A percentile compares a stretch with the other conserved stretches of the same genome.
phyloP scores from a whole-genome alignment of 768 basidiomycete species.

The Piloderma croceum region DNA sequence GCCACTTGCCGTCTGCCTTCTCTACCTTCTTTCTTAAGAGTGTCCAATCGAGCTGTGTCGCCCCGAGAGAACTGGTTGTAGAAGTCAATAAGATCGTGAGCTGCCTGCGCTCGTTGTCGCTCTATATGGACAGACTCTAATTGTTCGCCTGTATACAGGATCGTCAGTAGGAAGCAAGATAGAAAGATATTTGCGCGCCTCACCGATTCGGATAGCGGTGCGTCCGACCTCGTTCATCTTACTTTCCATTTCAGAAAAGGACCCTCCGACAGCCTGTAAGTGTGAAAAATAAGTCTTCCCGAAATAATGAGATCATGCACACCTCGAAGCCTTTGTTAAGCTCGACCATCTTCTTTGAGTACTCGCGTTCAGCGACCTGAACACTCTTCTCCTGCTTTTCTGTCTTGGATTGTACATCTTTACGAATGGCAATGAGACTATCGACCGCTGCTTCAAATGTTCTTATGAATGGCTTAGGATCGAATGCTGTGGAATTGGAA shows the following conservation, averaged over 20 bases:
- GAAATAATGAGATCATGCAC: slow-evolving; percentile 17
- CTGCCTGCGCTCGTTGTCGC: slow-evolving; percentile 88
- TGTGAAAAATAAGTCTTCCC: slow-evolving; percentile 3
- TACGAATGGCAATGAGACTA: slow-evolving; percentile 77
- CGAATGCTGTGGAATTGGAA: slow-evolving; percentile 58
- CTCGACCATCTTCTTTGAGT: slow-evolving; percentile 90
- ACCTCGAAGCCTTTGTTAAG: slow-evolving; percentile 94
- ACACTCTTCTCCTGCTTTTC: slow-evolving; percentile 93
- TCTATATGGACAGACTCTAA: slow-evolving; percentile 91
- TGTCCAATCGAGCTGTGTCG: slow-evolving; percentile 70
- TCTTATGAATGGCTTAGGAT: slow-evolving; percentile 87
- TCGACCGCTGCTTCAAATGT: slow-evolving; percentile 92
- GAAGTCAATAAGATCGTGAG: slow-evolving; percentile 88
- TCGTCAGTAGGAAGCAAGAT: slow-evolving; percentile 1
- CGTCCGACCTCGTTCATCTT: slow-evolving; percentile 91
- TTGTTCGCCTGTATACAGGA: slow-evolving; percentile 68
- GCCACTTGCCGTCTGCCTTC: slow-evolving; percentile 88
- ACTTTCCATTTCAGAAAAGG: slow-evolving; percentile 85
- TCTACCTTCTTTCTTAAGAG: slow-evolving; percentile 79
- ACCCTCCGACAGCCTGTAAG: slow-evolving; percentile 73
- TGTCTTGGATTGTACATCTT: slow-evolving; percentile 85
- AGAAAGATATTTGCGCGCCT: slow-evolving; percentile 14
- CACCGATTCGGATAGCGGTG: slow-evolving; percentile 91
- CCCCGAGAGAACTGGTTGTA: slow-evolving; percentile 88
- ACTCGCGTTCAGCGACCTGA: slow-evolving; percentile 82